phyloP scores from a whole-genome alignment of 805 yeast genomes.

The Candida oleophila region DNA sequence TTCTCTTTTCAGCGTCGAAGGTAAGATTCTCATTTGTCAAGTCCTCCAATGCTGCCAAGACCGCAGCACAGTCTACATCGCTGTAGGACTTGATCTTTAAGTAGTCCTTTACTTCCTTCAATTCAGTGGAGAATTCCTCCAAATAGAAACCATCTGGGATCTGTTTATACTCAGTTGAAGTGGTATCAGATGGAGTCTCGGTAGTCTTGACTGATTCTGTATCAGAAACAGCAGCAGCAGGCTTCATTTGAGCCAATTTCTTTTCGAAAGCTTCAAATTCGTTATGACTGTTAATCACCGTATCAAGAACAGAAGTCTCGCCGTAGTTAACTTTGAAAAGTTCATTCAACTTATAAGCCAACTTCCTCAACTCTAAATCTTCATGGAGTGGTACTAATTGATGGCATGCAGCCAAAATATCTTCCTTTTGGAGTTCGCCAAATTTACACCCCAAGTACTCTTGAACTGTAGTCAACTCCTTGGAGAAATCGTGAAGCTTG shows the following conservation, averaged over 20 bases:
- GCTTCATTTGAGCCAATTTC: conserved; percentile 6
- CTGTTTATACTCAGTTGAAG: conserved; percentile 12
- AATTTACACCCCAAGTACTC: conserved; percentile 10
- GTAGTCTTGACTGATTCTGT: neutral
- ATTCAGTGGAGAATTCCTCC: conserved; percentile 16
- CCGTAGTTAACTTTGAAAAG: conserved; percentile 55
- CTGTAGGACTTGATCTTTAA: conserved; percentile 9
- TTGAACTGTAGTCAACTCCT: conserved; percentile 12
- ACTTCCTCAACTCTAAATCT: conserved; percentile 13
- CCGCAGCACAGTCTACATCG: conserved; percentile 6
- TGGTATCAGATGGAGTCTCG: neutral
- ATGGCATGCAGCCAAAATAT: conserved; percentile 9
- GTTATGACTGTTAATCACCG: conserved; percentile 49
- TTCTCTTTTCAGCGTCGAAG: conserved; percentile 16
- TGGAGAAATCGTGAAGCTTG: conserved; percentile 13
- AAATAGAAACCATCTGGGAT: conserved; percentile 20
- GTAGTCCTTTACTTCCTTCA: conserved; percentile 10
- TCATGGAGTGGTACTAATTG: conserved; percentile 8
- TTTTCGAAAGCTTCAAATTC: conserved; percentile 46
- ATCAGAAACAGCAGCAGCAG: neutral
- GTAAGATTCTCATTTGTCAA: conserved; percentile 15
- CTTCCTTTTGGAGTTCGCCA: conserved; percentile 3
- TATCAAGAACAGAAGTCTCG: conserved; percentile 56
- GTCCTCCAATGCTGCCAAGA: conserved; percentile 16
- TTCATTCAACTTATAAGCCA: conserved; percentile 16